Evolutionary conservation across 2,329 filamentous ascomycete species (phyloP).

Genomic region (Aspergillus hiratsukae): DNA sequence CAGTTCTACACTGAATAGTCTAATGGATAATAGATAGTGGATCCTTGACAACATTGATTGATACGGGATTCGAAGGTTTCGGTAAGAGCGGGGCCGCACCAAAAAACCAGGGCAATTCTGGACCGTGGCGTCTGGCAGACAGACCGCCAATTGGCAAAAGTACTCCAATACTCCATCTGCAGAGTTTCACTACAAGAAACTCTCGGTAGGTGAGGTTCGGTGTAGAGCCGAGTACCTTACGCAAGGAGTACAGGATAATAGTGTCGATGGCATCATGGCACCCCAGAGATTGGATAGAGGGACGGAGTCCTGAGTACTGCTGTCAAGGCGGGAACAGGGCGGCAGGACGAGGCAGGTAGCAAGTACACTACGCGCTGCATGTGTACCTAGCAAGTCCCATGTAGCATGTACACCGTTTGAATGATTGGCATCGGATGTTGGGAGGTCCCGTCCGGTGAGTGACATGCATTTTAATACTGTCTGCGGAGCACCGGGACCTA

Average conservation of each 20-base stretch:
- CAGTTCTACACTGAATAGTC: too few species aligned
- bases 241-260: too few species aligned
- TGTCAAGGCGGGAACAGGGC: background rate
- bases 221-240: too few species aligned
- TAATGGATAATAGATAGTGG: background rate
- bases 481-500: background rate
- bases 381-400: background rate
- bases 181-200: too few species aligned
- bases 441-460: background rate
- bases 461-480: background rate
- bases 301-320: background rate
- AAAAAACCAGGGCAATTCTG: background rate
- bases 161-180: constrained; percentile 3
- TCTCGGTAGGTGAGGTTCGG: background rate
- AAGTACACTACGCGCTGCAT: background rate
- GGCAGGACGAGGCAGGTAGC: background rate
- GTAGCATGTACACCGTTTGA: background rate
- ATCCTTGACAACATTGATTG: too few species aligned
- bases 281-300: too few species aligned
- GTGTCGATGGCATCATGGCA: too few species aligned
- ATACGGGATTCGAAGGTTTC: background rate
- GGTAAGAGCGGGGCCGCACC: background rate
- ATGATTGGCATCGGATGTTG: background rate
- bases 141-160: constrained; percentile 12
- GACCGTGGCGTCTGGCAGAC: constrained; percentile 5